phyloP scores from a whole-genome alignment of 23 red algal genomes.

The Gracilaria gracilis region DNA sequence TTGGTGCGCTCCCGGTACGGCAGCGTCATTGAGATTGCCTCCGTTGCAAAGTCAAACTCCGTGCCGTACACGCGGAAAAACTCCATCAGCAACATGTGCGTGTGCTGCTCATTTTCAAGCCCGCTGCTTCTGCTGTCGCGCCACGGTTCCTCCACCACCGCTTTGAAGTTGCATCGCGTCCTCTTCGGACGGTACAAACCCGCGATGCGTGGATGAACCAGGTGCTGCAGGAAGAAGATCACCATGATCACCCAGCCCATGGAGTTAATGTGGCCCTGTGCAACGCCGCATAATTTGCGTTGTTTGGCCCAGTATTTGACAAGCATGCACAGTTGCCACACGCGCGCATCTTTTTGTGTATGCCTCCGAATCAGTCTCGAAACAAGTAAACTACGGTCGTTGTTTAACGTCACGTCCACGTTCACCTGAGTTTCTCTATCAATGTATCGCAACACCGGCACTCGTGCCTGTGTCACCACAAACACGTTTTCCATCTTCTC shows the following conservation, averaged over 20 bases:
- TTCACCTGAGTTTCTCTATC: slow-evolving; percentile 45
- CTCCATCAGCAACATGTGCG: slow-evolving; percentile 37
- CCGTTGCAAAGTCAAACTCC: slow-evolving; percentile 24
- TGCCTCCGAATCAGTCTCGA: slow-evolving; percentile 47
- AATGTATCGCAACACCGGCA: slow-evolving; percentile 52
- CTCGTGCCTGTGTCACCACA: slow-evolving; percentile 20
- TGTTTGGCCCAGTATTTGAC: slow-evolving; percentile 68
- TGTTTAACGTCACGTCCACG: slow-evolving; percentile 63
- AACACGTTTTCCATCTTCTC: slow-evolving; percentile 46
- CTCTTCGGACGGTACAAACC: slow-evolving; percentile 7
- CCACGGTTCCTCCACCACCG: slow-evolving; percentile 49
- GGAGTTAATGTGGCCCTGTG: slow-evolving; percentile 50
- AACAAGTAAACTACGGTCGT: slow-evolving; percentile 27
- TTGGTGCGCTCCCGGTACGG: background rate
- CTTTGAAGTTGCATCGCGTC: background rate
- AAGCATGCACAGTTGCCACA: slow-evolving; percentile 63
- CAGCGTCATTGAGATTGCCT: slow-evolving; percentile 47
- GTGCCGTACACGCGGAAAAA: slow-evolving; percentile 50
- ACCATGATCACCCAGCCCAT: slow-evolving; percentile 70
- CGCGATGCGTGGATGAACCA: slow-evolving; percentile 17
- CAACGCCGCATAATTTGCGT: slow-evolving; percentile 33
- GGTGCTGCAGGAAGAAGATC: slow-evolving; percentile 67
- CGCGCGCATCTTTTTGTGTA: slow-evolving; percentile 31
- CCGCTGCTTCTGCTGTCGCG: background rate
- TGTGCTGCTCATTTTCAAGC: background rate